Percentiles rank a stretch among this genome's conserved stretches.
These are phyloP conservation scores for Pichia sp. DNA, from an alignment of 1,139 yeast genomes.

Conservation along the genomic window DNA sequence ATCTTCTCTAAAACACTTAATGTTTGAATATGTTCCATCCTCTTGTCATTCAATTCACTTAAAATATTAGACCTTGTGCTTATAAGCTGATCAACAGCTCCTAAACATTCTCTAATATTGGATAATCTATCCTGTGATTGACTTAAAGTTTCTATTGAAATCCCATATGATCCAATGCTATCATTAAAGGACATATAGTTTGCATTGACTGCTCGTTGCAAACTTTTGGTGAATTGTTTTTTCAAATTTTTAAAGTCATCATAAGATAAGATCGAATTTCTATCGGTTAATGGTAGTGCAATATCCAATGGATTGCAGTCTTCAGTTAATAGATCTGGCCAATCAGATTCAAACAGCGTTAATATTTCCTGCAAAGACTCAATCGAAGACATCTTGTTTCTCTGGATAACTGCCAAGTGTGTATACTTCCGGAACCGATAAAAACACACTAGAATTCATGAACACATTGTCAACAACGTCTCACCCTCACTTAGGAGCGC, in stretches of 20 bases:
- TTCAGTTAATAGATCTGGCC: conserved; percentile 37
- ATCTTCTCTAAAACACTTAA: conserved; percentile 68
- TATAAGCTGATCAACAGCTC: conserved; percentile 28
- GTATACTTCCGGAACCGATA: too few species aligned
- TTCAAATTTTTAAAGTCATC: conserved; percentile 52
- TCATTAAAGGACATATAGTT: conserved; percentile 82
- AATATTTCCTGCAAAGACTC: conserved; percentile 11
- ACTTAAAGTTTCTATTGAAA: conserved; percentile 48
- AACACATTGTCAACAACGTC: too few species aligned
- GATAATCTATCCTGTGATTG: conserved; percentile 52
- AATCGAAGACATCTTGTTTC: not conserved
- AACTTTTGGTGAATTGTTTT: conserved; percentile 48
- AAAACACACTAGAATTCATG: too few species aligned
- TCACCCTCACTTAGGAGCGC: too few species aligned
- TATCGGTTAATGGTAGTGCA: conserved; percentile 76
- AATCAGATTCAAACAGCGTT: conserved; percentile 20
- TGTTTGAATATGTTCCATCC: conserved; percentile 60
- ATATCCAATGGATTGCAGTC: conserved; percentile 71
- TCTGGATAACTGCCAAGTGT: not conserved
- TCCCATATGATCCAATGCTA: conserved; percentile 71
- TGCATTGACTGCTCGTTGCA: conserved; percentile 70
- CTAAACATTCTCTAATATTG: conserved; percentile 46
- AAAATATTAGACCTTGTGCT: conserved; percentile 41
- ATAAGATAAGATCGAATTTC: conserved; percentile 63
- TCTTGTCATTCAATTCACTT: conserved; percentile 58